Percentiles rank a stretch among this genome's conserved stretches.
These are phyloP conservation scores for Eucalyptus decipiens DNA, from an alignment of 345 rosid genomes.

Conservation along the genomic window DNA sequence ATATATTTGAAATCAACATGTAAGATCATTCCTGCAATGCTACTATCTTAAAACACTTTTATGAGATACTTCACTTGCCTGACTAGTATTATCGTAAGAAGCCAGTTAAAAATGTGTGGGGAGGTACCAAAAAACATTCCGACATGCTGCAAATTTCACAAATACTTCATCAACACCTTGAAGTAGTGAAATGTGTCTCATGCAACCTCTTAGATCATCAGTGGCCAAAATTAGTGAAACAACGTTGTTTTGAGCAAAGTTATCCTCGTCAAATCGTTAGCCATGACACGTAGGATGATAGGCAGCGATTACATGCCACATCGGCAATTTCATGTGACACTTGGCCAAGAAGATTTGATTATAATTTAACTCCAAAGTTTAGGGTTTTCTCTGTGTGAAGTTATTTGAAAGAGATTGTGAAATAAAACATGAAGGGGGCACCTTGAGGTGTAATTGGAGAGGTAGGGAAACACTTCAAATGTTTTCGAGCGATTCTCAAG, in stretches of 20 bases:
- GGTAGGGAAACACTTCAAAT: background rate
- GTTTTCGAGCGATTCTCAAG: background rate
- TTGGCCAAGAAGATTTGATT: background rate
- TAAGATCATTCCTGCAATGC: background rate
- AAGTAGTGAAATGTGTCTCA: background rate
- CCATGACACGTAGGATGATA: background rate
- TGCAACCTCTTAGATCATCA: background rate
- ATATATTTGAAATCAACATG: background rate
- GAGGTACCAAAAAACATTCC: background rate
- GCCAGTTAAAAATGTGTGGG: background rate
- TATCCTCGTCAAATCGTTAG: rapidly evolving
- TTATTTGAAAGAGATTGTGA: background rate
- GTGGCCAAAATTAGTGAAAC: background rate
- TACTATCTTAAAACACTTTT: background rate
- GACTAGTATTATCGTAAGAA: background rate
- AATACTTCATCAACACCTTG: background rate
- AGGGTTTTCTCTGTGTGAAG: background rate
- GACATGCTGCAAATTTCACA: background rate
- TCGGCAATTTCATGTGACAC: background rate
- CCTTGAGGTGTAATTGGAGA: background rate
- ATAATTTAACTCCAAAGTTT: too few species aligned
- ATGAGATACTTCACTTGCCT: background rate
- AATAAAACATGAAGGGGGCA: background rate
- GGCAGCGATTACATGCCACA: background rate
- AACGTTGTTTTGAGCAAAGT: background rate